phyloP scores from a whole-genome alignment of 2,329 filamentous ascomycete species.

The Colletotrichum sp. region DNA sequence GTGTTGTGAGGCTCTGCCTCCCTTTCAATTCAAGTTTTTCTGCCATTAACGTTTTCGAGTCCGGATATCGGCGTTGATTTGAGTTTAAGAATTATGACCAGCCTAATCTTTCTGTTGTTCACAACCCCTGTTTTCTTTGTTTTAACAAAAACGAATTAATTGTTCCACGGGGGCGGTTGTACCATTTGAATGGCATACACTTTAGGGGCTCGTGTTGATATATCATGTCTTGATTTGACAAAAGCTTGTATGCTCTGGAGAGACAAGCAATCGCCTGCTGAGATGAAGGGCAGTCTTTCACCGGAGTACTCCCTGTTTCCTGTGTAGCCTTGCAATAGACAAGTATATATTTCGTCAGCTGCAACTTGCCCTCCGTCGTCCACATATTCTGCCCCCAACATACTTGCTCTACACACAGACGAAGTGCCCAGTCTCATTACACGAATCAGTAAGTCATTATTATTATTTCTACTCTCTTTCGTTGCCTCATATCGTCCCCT shows the following conservation, averaged over 20 bases:
- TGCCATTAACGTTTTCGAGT: background rate
- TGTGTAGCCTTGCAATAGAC: background rate
- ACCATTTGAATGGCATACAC: background rate
- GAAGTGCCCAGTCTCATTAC: background rate
- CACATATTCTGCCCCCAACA: background rate
- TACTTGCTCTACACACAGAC: background rate
- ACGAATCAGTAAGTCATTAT: background rate
- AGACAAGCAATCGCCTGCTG: background rate
- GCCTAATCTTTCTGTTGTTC: background rate
- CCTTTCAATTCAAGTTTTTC: background rate
- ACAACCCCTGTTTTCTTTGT: background rate
- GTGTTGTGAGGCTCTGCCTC: background rate
- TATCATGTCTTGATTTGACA: background rate
- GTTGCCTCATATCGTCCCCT: background rate
- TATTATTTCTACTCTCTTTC: fast-evolving
- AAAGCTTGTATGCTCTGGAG: background rate
- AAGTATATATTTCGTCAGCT: background rate
- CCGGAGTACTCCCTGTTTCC: background rate
- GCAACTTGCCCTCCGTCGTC: background rate
- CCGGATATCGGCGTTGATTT: background rate
- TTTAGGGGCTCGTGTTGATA: background rate
- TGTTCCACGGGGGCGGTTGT: no score
- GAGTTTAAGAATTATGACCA: background rate
- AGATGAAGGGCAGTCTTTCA: background rate
- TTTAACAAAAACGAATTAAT: no score